Conservation (phyloP, 345 rosid species). For the Rhodamnia rubescens region DNA sequence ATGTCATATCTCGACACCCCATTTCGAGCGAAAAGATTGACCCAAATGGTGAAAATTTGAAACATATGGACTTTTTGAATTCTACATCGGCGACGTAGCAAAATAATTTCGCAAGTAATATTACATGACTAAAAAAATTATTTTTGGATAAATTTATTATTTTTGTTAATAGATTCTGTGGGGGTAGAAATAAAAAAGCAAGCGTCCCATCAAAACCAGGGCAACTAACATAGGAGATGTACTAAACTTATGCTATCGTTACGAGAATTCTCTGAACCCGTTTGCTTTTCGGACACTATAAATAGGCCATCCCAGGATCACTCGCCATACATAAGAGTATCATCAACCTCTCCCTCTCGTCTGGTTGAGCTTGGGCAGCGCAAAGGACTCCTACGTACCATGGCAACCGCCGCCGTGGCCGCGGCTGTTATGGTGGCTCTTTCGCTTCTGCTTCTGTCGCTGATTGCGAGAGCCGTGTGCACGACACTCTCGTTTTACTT, state of each 20-base stretch:
- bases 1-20: neutral
- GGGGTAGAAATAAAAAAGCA: neutral
- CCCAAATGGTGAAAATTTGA: neutral
- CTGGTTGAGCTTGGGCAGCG: neutral
- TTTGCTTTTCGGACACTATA: neutral
- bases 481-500: slow-evolving; percentile 54
- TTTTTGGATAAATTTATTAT: neutral
- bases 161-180: neutral
- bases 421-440: slow-evolving; percentile 8
- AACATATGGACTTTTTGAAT: neutral
- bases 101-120: neutral
- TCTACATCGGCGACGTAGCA: neutral
- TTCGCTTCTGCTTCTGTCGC: slow-evolving; percentile 12
- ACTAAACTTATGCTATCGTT: neutral
- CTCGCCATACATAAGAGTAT: neutral
- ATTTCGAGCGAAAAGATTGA: neutral
- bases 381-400: neutral
- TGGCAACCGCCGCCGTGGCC: neutral
- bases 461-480: slow-evolving; percentile 22
- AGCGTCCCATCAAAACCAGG: neutral
- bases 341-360: neutral
- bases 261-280: neutral
- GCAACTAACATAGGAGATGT: neutral
- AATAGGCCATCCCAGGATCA: neutral
- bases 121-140: neutral